Conservation (phyloP, 2,329 filamentous ascomycete species). For the Orbilia ellipsospora region DNA sequence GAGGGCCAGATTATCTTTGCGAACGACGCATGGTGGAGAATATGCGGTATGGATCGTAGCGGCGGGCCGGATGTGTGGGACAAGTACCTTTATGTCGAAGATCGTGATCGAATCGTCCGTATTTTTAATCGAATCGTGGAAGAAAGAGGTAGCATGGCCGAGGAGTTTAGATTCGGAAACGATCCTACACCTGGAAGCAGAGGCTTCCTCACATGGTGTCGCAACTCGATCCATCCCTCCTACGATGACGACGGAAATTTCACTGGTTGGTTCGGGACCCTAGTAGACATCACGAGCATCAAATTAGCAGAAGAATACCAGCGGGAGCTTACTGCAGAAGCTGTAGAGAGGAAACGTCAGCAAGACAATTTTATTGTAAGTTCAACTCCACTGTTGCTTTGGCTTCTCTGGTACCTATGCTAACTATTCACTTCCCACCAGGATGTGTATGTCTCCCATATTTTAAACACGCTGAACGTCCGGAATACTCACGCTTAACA, state of each 20-base stretch:
- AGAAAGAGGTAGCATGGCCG: slow-evolving; percentile 64
- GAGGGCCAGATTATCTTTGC: slow-evolving; percentile 78
- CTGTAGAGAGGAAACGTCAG: slow-evolving; percentile 72
- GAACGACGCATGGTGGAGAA: slow-evolving; percentile 72
- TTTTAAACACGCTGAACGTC: slow-evolving; percentile 2
- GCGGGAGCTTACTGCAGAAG: slow-evolving; percentile 61
- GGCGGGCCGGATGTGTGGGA: slow-evolving; percentile 44
- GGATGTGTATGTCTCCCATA: slow-evolving; percentile 29
- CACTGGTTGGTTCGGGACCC: slow-evolving; percentile 52
- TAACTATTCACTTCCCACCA: not conserved
- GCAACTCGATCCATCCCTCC: slow-evolving; percentile 48
- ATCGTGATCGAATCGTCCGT: slow-evolving; percentile 41
- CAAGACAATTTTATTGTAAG: slow-evolving; percentile 87
- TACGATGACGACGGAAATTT: slow-evolving; percentile 52
- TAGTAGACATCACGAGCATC: slow-evolving; percentile 55
- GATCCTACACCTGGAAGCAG: slow-evolving; percentile 40
- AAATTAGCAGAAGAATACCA: slow-evolving; percentile 57
- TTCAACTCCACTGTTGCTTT: too few relatives aligned
- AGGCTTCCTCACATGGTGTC: slow-evolving; percentile 46
- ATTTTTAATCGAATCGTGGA: slow-evolving; percentile 37
- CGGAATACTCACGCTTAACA: not conserved
- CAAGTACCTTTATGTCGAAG: slow-evolving; percentile 46
- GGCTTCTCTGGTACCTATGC: too few relatives aligned
- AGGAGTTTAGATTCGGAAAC: slow-evolving; percentile 73
- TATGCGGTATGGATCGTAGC: slow-evolving; percentile 50